Base-by-base conservation (phyloP, 305 asterid genomes). In the Fraxinus greggii region DNA sequence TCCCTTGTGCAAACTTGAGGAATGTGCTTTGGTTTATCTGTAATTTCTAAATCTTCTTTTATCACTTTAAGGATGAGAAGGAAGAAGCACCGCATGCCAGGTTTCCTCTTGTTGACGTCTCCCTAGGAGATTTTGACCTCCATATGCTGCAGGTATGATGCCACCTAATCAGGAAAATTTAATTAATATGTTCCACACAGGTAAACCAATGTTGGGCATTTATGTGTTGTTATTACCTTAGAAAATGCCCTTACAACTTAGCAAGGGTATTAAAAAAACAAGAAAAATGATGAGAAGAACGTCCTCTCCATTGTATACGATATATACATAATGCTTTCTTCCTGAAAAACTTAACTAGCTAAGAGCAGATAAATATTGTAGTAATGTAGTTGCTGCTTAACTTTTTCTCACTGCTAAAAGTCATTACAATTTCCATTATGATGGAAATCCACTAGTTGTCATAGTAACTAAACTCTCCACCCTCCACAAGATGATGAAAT, bases 61-160 rank as follows among this genome's bases (percentile, higher is more conserved):
- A n/a, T 75, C 26, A 42, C 76, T 78, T 48, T 8, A 83, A 92
- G 97, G 95, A 88, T 86, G 97, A 79, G 85, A 90, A 86, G 84
- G 81, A 81, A 86, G 95, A 92, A 88, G 86, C 87, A 78, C 89
- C 88, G 83, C 88, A 73, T 73, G 76, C 89, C 19, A 89, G 86
- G 40, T 83, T 86, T 81, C 93, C 95, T 76, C 90, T 84, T n/a
- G 84, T 87, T 70, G 97, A 92, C 83, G 82, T 83, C 86, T 63
- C 94, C 77, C 81, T 84, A 84, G 91, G 67, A 85, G 91, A 86
- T 67, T 90, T 94, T 83, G 95, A 93, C 88, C 90, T 89, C 82
- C 88, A 76, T 82, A 78, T 89, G 87, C 91, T 94, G 86, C 97
- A 94, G 98, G 97, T 93, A 88, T 69, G 81, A 78, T 42, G 70